A percentile compares a stretch with the other conserved stretches of the same genome.
phyloP scores from a whole-genome alignment of 495 filamentous ascomycete genomes.

The Aspergillus haitiensis region DNA sequence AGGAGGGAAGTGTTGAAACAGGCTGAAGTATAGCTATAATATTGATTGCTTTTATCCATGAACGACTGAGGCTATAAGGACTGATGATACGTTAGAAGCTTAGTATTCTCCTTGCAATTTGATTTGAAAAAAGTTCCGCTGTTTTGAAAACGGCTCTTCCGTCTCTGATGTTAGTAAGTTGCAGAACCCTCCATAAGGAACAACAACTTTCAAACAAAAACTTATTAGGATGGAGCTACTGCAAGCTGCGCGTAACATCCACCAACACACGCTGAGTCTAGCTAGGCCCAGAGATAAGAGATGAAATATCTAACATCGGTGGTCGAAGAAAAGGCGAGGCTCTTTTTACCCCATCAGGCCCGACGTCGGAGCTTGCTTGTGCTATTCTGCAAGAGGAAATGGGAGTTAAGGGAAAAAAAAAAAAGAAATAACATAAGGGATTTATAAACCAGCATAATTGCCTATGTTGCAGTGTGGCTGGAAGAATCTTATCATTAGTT shows the following conservation, averaged over 20 bases:
- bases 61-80: background rate
- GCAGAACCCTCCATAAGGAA: background rate
- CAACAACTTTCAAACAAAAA: background rate
- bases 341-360: background rate
- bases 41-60: conserved; percentile 2
- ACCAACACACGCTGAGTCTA: conserved; percentile 2
- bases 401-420: conserved; percentile 1
- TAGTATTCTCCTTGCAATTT: background rate
- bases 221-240: background rate
- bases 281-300: background rate
- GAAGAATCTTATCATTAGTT: conserved; percentile 21
- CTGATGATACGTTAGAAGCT: background rate
- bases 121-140: background rate
- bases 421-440: background rate
- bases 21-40: background rate
- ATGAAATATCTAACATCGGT: background rate
- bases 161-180: background rate
- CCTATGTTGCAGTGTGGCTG: conserved; percentile 19
- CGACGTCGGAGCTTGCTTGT: conserved; percentile 8
- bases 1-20: too few relatives aligned
- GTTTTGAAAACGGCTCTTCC: background rate
- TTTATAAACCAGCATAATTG: conserved; percentile 1
- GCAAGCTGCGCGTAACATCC: conserved; percentile 10
- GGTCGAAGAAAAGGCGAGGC: conserved; percentile 3
- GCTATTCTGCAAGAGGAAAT: conserved; percentile 17